phyloP scores from a whole-genome alignment of 2,329 filamentous ascomycete genomes.

The Helotiales sp. region DNA sequence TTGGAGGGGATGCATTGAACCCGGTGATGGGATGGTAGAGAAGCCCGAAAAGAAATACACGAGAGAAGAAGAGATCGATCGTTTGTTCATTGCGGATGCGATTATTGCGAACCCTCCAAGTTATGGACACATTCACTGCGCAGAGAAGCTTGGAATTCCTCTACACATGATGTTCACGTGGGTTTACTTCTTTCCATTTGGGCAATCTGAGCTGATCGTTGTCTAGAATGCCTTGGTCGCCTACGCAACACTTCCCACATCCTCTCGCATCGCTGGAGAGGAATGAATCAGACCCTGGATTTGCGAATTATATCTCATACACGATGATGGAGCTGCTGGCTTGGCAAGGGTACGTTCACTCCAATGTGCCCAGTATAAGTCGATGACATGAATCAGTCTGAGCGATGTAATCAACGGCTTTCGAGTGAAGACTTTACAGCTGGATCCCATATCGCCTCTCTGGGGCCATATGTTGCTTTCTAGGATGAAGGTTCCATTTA shows the following conservation, averaged over 20 bases:
- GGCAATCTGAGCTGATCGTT: conserved; percentile 68
- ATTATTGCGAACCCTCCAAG: conserved; percentile 81
- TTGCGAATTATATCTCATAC: conserved; percentile 71
- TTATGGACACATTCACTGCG: conserved; percentile 76
- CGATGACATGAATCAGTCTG: conserved; percentile 49
- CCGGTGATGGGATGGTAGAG: conserved; percentile 63
- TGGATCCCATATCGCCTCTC: conserved; percentile 79
- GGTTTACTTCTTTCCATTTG: conserved; percentile 42
- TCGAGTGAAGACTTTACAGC: conserved; percentile 71
- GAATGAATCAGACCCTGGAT: conserved; percentile 58
- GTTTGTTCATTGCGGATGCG: conserved; percentile 80
- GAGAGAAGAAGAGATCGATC: conserved; percentile 35
- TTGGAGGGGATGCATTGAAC: conserved; percentile 85
- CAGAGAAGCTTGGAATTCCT: conserved; percentile 76
- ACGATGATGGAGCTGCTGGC: conserved; percentile 73
- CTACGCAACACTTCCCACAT: conserved; percentile 64
- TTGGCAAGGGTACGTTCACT: conserved; percentile 59
- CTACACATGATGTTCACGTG: conserved; percentile 90
- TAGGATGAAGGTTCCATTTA: conserved; percentile 79
- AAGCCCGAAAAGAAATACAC: conserved; percentile 32
- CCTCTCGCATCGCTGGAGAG: conserved; percentile 59
- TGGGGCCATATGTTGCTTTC: conserved; percentile 83
- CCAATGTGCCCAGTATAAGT: not conserved
- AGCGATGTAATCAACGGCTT: conserved; percentile 93
- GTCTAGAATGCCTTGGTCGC: conserved; percentile 66